Base-by-base conservation (phyloP, 2,329 filamentous ascomycete genomes). In the Phyllosticta ampelicida region DNA sequence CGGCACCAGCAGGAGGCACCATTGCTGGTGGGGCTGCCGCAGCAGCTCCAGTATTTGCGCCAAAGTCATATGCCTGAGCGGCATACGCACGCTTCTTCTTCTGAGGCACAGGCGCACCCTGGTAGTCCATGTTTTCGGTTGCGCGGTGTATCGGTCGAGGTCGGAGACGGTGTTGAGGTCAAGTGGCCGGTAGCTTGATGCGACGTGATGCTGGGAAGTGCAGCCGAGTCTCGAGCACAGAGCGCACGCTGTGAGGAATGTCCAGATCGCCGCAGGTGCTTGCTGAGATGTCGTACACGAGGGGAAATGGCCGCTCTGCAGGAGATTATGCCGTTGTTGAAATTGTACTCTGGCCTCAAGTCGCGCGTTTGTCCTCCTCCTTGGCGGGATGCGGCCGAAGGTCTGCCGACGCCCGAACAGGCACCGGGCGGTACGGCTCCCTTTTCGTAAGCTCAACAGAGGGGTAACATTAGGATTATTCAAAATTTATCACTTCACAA, bases 61-160 rank as follows among this genome's bases (percentile, higher is more conserved):
- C 94, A 66, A 97, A 94, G 60, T 95, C 92, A 73, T 95, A 99
- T 51, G 92, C 92, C 73, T 95, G 88, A 59, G 89, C 89, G 57
- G 94, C 94, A 77, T 97, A 97, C 59, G 88, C 86, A 78, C 90
- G 83, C 82, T 95, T 96, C 83, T 96, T 96, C 78, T 90, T 90
- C 73, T 82, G 85, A 19, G 55, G 51, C 44, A 18, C 51, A 20
- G 55, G 28, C 13, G 55, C 59, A 58, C 57, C 57, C 18, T 57
- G 54, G 54, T 56, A 56, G 8, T 60, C 54, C 54, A 60, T 60
- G 54, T 48, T 55, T 48, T n/a, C 9, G 48, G 30, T 26, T 23
- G 54, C 19, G 44, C 21, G 51, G 28, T 49, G 30, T 16, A 5
- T 44, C 36, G 58, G 53, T 56, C 53, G 52, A 28, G 16, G 53